Conservation (phyloP, 2,329 filamentous ascomycete species). For the Diaporthe longicolla region DNA sequence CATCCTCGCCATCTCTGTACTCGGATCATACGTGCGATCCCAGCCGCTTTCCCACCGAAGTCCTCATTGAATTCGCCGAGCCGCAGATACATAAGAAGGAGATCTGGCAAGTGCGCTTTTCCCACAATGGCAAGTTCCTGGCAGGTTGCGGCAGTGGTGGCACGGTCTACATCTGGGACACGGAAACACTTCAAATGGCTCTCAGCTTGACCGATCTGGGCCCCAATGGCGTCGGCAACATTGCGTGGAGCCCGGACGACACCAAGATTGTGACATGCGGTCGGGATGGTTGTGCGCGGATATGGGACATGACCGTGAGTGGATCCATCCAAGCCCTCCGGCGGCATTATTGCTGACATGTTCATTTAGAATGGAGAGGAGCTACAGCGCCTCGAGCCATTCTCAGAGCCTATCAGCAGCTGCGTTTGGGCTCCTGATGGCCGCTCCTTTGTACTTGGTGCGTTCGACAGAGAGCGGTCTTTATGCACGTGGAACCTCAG, state of each 20-base stretch:
- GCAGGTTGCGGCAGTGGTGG: constrained; percentile 86
- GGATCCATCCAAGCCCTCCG: not conserved
- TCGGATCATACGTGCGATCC: constrained; percentile 88
- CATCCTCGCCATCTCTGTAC: constrained; percentile 85
- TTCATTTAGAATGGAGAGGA: constrained; percentile 70
- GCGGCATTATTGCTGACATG: constrained; percentile 10
- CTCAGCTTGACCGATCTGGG: constrained; percentile 74
- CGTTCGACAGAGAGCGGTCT: constrained; percentile 76
- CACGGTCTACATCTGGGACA: constrained; percentile 86
- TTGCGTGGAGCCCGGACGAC: constrained; percentile 95
- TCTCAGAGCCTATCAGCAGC: constrained; percentile 87
- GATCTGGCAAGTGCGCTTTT: constrained; percentile 93
- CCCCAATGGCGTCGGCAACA: constrained; percentile 76
- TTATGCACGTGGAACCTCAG: constrained; percentile 79
- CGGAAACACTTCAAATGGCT: constrained; percentile 75
- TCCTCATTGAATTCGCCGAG: constrained; percentile 80
- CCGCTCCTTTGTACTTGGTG: constrained; percentile 82
- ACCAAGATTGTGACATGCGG: constrained; percentile 87
- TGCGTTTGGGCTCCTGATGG: constrained; percentile 91
- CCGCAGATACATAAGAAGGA: constrained; percentile 73
- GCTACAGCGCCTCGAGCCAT: constrained; percentile 75
- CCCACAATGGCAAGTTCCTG: constrained; percentile 85
- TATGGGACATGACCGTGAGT: constrained; percentile 81
- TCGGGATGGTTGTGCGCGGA: constrained; percentile 77
- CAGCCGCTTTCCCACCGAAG: constrained; percentile 82